Percentiles rank a stretch among this genome's conserved stretches.
These are phyloP conservation scores for Helianthus tuberosus DNA, from an alignment of 129 eudicot species.

Conservation along the genomic window DNA sequence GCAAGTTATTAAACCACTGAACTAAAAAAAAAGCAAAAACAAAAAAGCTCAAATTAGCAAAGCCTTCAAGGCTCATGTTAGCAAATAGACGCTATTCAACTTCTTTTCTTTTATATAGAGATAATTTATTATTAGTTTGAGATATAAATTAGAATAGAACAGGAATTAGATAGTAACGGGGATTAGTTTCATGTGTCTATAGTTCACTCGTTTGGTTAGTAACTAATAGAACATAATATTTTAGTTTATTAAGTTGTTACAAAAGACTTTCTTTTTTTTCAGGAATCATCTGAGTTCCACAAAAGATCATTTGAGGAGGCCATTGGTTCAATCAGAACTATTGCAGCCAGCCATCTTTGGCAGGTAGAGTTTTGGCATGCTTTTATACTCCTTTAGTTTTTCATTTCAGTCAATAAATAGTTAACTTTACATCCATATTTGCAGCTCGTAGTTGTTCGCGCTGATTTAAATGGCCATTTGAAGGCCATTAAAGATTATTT, in stretches of 20 bases:
- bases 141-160: background rate
- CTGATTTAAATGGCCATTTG: constrained; percentile 87
- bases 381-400: constrained; percentile 17
- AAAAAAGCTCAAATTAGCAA: no score
- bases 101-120: no score
- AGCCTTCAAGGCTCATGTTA: no score
- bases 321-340: constrained; percentile 70
- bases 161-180: background rate
- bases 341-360: constrained; percentile 98
- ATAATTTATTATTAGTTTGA: background rate
- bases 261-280: constrained; percentile 1
- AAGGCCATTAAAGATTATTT: constrained; percentile 95
- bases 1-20: no score
- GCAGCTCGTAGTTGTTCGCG: constrained; percentile 97
- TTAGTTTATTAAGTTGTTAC: background rate
- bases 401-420: background rate
- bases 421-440: constrained; percentile 20
- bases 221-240: background rate
- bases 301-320: constrained; percentile 85
- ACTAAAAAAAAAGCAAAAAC: no score
- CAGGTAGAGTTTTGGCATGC: constrained; percentile 52
- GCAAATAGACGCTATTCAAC: no score
- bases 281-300: constrained; percentile 95
- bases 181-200: background rate
- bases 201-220: background rate